Conservation (phyloP, 768 basidiomycete species). For the Boletus subcaerulescens region DNA sequence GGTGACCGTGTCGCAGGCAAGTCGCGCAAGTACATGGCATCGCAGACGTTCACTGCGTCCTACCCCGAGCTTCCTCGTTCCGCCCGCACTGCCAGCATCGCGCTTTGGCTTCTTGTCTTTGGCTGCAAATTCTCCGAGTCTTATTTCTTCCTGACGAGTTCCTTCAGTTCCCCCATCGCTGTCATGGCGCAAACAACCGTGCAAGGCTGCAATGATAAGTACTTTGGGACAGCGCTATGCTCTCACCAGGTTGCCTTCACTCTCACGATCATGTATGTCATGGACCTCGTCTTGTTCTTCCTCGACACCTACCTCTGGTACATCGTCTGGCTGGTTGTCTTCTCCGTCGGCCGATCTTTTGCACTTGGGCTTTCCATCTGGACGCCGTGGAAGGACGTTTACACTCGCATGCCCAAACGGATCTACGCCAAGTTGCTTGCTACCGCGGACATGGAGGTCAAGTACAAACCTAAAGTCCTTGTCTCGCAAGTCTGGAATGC, state of each 20-base stretch:
- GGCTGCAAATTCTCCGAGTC: slow-evolving; percentile 96
- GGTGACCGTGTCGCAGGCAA: slow-evolving; percentile 98
- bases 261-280: slow-evolving; percentile 96
- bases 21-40: slow-evolving; percentile 96
- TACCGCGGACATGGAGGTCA: slow-evolving; percentile 97
- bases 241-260: slow-evolving; percentile 93
- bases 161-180: slow-evolving; percentile 93
- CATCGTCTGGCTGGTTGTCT: slow-evolving; percentile 97
- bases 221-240: slow-evolving; percentile 80
- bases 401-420: slow-evolving; percentile 91
- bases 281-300: slow-evolving; percentile 98
- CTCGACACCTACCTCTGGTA: slow-evolving; percentile 99
- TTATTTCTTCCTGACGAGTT: slow-evolving; percentile 96
- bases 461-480: slow-evolving; percentile 99
- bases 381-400: slow-evolving; percentile 99
- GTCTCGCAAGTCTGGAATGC: slow-evolving; percentile 99
- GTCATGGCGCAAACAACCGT: slow-evolving; percentile 97
- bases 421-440: slow-evolving; percentile 97
- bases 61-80: slow-evolving; percentile 75
- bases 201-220: slow-evolving; percentile 82
- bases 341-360: slow-evolving; percentile 89
- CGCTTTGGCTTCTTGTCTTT: slow-evolving; percentile 90
- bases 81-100: slow-evolving; percentile 80
- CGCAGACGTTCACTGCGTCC: slow-evolving; percentile 97
- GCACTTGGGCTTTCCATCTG: slow-evolving; percentile 93